Evolutionary conservation across 768 basidiomycete species (phyloP).

Genomic region (Lepiota brunneoincarnata): DNA sequence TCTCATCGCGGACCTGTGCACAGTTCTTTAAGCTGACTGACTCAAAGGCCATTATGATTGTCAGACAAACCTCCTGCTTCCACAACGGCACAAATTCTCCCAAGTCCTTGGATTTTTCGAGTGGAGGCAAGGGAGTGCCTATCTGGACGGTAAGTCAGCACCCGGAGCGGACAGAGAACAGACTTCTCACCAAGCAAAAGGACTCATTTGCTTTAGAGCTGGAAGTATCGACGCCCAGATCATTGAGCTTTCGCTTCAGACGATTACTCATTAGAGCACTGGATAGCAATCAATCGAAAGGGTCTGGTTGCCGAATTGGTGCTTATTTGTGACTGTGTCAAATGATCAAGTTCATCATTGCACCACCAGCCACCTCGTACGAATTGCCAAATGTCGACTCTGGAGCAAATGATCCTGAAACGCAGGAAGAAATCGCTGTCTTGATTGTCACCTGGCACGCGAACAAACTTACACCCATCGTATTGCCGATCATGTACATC

Average conservation of each 20-base stretch:
- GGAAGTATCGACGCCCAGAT: slow-evolving; percentile 71
- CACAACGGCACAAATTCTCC: slow-evolving; percentile 96
- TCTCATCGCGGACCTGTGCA: slow-evolving; percentile 82
- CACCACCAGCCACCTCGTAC: too few relatives aligned
- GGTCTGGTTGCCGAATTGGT: neutral
- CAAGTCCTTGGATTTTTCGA: slow-evolving; percentile 91
- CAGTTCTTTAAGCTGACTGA: slow-evolving; percentile 13
- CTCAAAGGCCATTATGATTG: slow-evolving; percentile 11
- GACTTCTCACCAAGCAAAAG: slow-evolving; percentile 69
- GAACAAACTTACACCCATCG: neutral
- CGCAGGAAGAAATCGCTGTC: too few relatives aligned
- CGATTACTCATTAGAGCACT: slow-evolving; percentile 38
- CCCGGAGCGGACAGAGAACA: neutral
- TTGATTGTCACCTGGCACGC: too few relatives aligned
- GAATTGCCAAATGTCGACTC: too few relatives aligned
- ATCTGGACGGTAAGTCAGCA: slow-evolving; percentile 49
- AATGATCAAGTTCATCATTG: too few relatives aligned
- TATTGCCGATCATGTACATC: neutral
- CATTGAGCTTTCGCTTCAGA: slow-evolving; percentile 83
- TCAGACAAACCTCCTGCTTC: slow-evolving; percentile 84
- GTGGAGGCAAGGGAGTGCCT: slow-evolving; percentile 90
- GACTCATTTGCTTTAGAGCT: slow-evolving; percentile 75
- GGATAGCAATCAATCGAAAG: neutral
- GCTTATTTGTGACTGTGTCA: too few relatives aligned
- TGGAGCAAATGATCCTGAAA: too few relatives aligned